Conservation (phyloP, 768 basidiomycete species). For the Lyophyllum semitale region DNA sequence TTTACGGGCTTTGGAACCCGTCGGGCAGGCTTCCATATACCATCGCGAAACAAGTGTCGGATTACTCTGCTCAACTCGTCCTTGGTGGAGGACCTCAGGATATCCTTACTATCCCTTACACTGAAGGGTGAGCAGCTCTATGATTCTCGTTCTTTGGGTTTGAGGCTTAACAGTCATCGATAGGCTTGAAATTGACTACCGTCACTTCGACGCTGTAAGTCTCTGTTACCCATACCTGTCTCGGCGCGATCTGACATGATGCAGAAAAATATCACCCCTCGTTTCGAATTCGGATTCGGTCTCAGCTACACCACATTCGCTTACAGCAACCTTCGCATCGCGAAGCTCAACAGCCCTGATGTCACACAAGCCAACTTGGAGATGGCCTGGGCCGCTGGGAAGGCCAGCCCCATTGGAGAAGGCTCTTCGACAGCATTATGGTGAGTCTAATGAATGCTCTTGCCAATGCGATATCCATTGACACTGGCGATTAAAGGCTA, state of each 20-base stretch:
- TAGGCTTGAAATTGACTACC: slow-evolving; percentile 70
- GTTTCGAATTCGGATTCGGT: slow-evolving; percentile 90
- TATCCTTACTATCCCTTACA: slow-evolving; percentile 57
- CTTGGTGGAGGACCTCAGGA: slow-evolving; percentile 35
- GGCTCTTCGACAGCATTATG: slow-evolving; percentile 68
- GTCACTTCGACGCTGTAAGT: slow-evolving; percentile 67
- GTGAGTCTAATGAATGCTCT: slow-evolving; percentile 25
- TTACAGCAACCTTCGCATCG: slow-evolving; percentile 61
- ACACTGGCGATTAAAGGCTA: slow-evolving; percentile 41
- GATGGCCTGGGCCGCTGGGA: slow-evolving; percentile 58
- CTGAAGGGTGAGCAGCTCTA: slow-evolving; percentile 45
- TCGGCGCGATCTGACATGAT: slow-evolving; percentile 13
- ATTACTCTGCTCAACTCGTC: slow-evolving; percentile 58
- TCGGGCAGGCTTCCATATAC: slow-evolving; percentile 74
- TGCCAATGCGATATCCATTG: neutral
- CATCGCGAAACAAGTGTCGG: slow-evolving; percentile 58
- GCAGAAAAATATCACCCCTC: slow-evolving; percentile 71
- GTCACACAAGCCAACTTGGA: slow-evolving; percentile 40
- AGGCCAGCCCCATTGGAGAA: slow-evolving; percentile 51
- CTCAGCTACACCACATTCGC: slow-evolving; percentile 83
- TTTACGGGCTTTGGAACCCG: slow-evolving; percentile 72
- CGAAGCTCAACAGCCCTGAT: slow-evolving; percentile 38
- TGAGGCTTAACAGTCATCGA: neutral
- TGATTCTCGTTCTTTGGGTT: neutral
- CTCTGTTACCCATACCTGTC: slow-evolving; percentile 8